These are phyloP conservation scores for Urostyla sp. DNA, from an alignment of 73 alveolate genomes.

Conservation along the genomic window DNA sequence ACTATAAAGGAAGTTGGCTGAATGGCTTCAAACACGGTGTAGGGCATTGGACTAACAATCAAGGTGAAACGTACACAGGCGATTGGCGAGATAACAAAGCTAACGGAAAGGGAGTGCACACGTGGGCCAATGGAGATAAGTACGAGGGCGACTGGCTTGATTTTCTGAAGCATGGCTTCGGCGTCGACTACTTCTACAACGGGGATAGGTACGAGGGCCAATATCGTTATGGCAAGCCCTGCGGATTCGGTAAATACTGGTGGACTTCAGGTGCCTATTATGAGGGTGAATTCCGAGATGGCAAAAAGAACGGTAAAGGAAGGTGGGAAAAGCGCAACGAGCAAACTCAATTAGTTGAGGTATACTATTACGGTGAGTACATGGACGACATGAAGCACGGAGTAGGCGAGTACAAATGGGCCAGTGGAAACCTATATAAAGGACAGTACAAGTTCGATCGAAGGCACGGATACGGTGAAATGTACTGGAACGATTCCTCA, in stretches of 20 bases:
- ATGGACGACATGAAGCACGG: slow-evolving; percentile 37
- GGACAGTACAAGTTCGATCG: slow-evolving; percentile 31
- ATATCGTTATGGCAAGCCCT: slow-evolving; percentile 19
- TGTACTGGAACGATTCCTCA: slow-evolving; percentile 50
- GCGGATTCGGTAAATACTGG: slow-evolving; percentile 61
- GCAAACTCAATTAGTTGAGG: background rate
- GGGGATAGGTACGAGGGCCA: slow-evolving; percentile 73
- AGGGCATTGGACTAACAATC: slow-evolving; percentile 26
- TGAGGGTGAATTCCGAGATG: slow-evolving; percentile 63
- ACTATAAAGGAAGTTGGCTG: slow-evolving; percentile 71
- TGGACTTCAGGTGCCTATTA: slow-evolving; percentile 63
- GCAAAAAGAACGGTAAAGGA: slow-evolving; percentile 66
- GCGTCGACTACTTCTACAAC: slow-evolving; percentile 47
- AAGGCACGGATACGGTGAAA: slow-evolving; percentile 36
- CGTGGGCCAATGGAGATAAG: slow-evolving; percentile 39
- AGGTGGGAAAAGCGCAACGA: slow-evolving; percentile 46
- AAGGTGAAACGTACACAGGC: slow-evolving; percentile 47
- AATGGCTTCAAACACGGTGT: slow-evolving; percentile 46
- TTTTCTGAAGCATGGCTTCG: slow-evolving; percentile 48
- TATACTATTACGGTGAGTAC: slow-evolving; percentile 17
- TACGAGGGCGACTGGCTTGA: slow-evolving; percentile 67
- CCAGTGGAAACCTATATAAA: slow-evolving; percentile 28
- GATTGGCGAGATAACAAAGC: slow-evolving; percentile 57
- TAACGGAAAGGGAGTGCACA: slow-evolving; percentile 45
- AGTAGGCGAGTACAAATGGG: slow-evolving; percentile 29